Conservation (phyloP, 2,329 filamentous ascomycete genomes). For the Colletotrichum higginsianum region DNA sequence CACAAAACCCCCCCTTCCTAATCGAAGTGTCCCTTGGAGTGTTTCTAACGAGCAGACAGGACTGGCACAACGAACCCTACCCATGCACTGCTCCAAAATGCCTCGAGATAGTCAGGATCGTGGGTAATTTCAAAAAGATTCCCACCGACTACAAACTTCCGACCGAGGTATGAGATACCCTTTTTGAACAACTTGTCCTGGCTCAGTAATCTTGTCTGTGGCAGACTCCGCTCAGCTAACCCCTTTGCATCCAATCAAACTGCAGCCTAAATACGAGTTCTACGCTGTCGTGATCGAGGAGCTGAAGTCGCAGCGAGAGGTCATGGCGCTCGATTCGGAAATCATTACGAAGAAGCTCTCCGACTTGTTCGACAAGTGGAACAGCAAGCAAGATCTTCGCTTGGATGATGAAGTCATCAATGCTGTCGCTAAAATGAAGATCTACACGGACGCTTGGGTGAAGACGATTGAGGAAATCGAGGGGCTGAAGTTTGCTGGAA, state of each 20-base stretch:
- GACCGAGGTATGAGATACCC: not conserved
- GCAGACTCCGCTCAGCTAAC: not conserved
- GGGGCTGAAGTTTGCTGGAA: not conserved
- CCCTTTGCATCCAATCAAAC: not conserved
- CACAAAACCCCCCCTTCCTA: no score
- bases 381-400: not conserved
- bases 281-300: constrained; percentile 3
- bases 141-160: not conserved
- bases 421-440: constrained; percentile 5
- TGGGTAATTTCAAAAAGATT: not conserved
- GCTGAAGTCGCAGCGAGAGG: not conserved
- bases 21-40: not conserved
- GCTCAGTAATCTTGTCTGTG: fast-evolving
- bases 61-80: not conserved
- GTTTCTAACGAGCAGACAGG: not conserved
- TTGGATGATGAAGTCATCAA: not conserved
- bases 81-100: not conserved
- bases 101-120: not conserved
- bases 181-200: no score
- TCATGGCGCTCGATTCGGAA: not conserved
- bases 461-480: not conserved
- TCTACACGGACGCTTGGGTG: not conserved
- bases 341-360: not conserved
- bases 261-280: not conserved
- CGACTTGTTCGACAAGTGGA: not conserved